These are phyloP conservation scores for Chaetomiaceae sp. DNA, from an alignment of 2,329 filamentous ascomycete species.

Conservation along the genomic window DNA sequence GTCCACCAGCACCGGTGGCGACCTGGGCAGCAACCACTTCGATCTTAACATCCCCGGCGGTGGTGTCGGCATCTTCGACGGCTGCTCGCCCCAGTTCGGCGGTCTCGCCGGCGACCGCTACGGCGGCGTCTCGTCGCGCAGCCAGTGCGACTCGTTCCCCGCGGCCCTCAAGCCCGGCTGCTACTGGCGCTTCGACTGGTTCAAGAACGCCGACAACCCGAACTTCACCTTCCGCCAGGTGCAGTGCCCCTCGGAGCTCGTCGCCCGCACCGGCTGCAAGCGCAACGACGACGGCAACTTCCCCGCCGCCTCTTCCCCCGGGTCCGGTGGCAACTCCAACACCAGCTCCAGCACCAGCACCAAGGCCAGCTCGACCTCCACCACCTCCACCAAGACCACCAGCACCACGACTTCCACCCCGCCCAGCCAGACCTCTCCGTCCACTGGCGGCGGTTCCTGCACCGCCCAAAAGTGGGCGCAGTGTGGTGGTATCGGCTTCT, in stretches of 20 bases:
- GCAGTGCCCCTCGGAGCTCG: conserved; percentile 30
- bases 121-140: conserved; percentile 41
- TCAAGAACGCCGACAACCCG: conserved; percentile 46
- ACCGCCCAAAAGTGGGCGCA: conserved; percentile 31
- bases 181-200: conserved; percentile 52
- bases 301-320: conserved; percentile 17
- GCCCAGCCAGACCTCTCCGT: background rate
- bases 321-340: conserved; percentile 1
- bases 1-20: conserved; percentile 57
- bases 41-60: conserved; percentile 54
- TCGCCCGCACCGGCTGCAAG: conserved; percentile 22
- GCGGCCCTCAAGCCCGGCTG: conserved; percentile 42
- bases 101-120: conserved; percentile 39
- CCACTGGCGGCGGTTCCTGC: conserved; percentile 11
- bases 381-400: background rate
- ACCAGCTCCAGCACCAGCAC: background rate
- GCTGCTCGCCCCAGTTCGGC: conserved; percentile 45
- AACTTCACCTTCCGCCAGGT: conserved; percentile 43
- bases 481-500: conserved; percentile 35
- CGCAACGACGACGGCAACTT: conserved; percentile 23
- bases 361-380: background rate
- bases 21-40: conserved; percentile 54
- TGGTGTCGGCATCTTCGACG: conserved; percentile 51
- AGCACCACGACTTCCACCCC: conserved; percentile 2
- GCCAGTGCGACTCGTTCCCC: conserved; percentile 42